These are phyloP conservation scores for Tetracladium maxilliforme DNA, from an alignment of 2,329 filamentous ascomycete species.

Conservation along the genomic window DNA sequence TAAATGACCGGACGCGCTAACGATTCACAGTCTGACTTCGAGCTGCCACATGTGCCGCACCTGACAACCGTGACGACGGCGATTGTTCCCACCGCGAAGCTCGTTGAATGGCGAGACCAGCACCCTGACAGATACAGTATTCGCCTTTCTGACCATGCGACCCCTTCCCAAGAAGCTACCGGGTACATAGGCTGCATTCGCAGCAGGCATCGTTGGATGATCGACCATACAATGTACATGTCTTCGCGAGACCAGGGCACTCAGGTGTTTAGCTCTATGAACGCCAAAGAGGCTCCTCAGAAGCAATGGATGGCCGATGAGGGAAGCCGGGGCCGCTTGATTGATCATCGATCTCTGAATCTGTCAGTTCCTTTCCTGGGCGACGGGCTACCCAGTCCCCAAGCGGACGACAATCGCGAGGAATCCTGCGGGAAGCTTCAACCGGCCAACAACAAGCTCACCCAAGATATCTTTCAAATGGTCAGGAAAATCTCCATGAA, in stretches of 20 bases:
- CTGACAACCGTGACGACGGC: slow-evolving; percentile 26
- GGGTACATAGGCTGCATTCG: slow-evolving; percentile 18
- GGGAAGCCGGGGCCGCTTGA: too few species aligned
- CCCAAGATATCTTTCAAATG: neutral
- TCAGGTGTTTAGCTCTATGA: neutral
- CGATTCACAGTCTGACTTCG: slow-evolving; percentile 16
- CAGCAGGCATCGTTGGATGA: slow-evolving; percentile 23
- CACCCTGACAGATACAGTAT: slow-evolving; percentile 22
- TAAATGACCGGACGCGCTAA: neutral
- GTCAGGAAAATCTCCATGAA: neutral
- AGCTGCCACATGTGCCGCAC: slow-evolving; percentile 30
- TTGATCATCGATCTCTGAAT: too few species aligned
- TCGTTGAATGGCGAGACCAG: slow-evolving; percentile 19
- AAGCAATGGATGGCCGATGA: too few species aligned
- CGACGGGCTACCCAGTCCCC: too few species aligned
- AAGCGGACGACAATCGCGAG: too few species aligned
- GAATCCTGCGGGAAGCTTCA: slow-evolving; percentile 5
- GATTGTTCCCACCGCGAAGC: slow-evolving; percentile 21
- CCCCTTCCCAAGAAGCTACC: slow-evolving; percentile 10
- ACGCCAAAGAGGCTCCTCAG: slow-evolving; percentile 5
- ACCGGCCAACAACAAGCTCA: slow-evolving; percentile 3
- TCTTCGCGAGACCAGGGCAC: neutral
- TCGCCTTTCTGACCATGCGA: slow-evolving; percentile 22
- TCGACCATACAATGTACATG: slow-evolving; percentile 18
- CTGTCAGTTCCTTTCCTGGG: too few species aligned